Percentiles rank a stretch among this genome's conserved stretches.
Conservation (phyloP, 441 rosid genomes). For the Erodium trifolium region DNA sequence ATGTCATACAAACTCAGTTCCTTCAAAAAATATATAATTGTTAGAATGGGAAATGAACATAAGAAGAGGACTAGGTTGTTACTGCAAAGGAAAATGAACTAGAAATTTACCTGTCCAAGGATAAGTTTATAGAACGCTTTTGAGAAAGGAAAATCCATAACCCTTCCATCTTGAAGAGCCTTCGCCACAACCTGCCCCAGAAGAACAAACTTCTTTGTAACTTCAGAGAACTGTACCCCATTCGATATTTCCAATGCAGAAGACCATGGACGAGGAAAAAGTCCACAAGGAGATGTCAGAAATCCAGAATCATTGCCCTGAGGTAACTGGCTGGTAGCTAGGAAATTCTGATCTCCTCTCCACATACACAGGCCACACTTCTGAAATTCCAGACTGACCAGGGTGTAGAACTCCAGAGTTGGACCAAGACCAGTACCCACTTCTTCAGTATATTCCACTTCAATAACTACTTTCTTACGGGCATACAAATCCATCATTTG, state of each 20-base stretch:
- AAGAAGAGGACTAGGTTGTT: too few species aligned
- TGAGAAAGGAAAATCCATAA: conserved; percentile 85
- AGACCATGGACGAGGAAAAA: conserved; percentile 83
- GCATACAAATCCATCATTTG: conserved; percentile 76
- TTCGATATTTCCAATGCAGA: conserved; percentile 30
- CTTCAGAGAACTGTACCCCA: conserved; percentile 42
- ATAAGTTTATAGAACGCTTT: conserved; percentile 80
- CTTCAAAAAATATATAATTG: conserved; percentile 22
- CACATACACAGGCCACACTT: conserved; percentile 74
- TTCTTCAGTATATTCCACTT: conserved; percentile 88
- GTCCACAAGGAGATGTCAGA: conserved; percentile 45
- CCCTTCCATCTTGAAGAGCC: conserved; percentile 93
- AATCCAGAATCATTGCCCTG: conserved; percentile 26
- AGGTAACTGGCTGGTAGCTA: conserved; percentile 20
- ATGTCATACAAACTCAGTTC: conserved; percentile 74
- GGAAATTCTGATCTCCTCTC: conserved; percentile 57
- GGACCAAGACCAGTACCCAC: conserved; percentile 99
- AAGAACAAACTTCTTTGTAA: conserved; percentile 59
- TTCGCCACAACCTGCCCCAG: conserved; percentile 87
- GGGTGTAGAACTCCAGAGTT: conserved; percentile 86
- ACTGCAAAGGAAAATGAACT: conserved; percentile 6
- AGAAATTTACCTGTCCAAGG: conserved; percentile 56
- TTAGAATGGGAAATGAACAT: conserved; percentile 1
- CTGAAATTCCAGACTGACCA: conserved; percentile 88
- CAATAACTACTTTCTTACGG: conserved; percentile 52